A percentile compares a stretch with the other conserved stretches of the same genome.
Conservation (phyloP, 208 protist genomes). For the Acanthamoeba sp. region DNA sequence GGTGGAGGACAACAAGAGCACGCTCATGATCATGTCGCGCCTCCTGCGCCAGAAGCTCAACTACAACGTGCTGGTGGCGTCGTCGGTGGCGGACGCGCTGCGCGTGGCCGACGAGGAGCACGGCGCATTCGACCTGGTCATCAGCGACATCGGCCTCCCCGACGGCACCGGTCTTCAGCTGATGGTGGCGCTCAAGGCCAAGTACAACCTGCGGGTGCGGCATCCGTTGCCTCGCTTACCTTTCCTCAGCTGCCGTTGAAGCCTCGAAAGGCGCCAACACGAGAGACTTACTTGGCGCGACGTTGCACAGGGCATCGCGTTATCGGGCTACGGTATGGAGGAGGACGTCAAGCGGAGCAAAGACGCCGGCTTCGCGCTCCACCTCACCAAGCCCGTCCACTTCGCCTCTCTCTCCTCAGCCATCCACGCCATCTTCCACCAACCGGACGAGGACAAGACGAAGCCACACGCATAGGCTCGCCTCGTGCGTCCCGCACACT, state of each 20-base stretch:
- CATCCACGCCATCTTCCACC: slow-evolving; percentile 12
- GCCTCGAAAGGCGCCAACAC: too few relatives aligned
- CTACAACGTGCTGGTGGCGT: not conserved
- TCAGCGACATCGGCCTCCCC: slow-evolving; percentile 72
- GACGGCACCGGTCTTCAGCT: slow-evolving; percentile 55
- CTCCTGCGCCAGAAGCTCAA: slow-evolving; percentile 42
- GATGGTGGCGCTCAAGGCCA: slow-evolving; percentile 46
- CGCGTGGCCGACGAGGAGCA: slow-evolving; percentile 36
- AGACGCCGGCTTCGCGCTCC: slow-evolving; percentile 53
- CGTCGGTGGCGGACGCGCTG: slow-evolving; percentile 44
- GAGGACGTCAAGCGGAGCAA: slow-evolving; percentile 51
- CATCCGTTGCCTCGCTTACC: too few relatives aligned
- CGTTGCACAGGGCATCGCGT: slow-evolving; percentile 35
- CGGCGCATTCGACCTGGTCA: slow-evolving; percentile 66
- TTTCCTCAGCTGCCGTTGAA: too few relatives aligned
- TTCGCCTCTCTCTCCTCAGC: not conserved
- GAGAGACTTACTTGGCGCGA: too few relatives aligned
- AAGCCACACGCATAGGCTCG: too few relatives aligned
- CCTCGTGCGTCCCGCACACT: too few relatives aligned
- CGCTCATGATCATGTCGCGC: slow-evolving; percentile 58
- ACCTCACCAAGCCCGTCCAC: slow-evolving; percentile 75
- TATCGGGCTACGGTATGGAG: slow-evolving; percentile 75
- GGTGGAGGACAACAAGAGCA: slow-evolving; percentile 58
- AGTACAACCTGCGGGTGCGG: slow-evolving; percentile 19
- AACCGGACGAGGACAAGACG: too few relatives aligned